These are phyloP conservation scores for Ensete ventricosum DNA, from an alignment of 176 grass and related monocot genomes.

Conservation along the genomic window DNA sequence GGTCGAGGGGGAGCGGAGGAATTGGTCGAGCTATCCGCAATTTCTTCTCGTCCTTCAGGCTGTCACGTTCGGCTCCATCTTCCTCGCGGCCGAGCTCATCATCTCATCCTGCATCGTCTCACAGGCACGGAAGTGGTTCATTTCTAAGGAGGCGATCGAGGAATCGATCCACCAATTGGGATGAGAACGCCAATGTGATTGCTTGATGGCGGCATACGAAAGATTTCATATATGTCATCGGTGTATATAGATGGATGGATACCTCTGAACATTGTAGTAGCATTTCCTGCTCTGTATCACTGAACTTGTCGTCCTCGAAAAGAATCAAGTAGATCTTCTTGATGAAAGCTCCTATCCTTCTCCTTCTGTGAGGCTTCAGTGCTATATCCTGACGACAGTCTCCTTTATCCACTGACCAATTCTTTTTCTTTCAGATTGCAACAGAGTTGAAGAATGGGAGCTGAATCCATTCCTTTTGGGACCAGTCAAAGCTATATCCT, in stretches of 20 bases:
- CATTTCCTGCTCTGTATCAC: no score
- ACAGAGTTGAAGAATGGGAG: no score
- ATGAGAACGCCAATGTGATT: slow-evolving; percentile 32
- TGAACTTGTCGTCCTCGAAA: no score
- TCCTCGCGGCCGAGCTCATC: slow-evolving; percentile 21
- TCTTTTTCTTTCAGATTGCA: no score
- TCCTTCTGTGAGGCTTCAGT: no score
- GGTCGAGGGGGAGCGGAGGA: slow-evolving; percentile 27
- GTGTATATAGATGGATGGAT: slow-evolving; percentile 28
- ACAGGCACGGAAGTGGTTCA: not conserved
- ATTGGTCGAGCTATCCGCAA: slow-evolving; percentile 45
- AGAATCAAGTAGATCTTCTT: no score
- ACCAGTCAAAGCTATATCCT: no score
- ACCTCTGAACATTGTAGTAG: not conserved
- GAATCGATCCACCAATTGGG: slow-evolving; percentile 47
- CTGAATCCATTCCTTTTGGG: no score
- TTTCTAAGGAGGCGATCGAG: slow-evolving; percentile 19
- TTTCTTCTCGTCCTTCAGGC: slow-evolving; percentile 44
- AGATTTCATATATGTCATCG: not conserved
- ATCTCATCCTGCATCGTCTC: not conserved
- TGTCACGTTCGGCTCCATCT: slow-evolving; percentile 15
- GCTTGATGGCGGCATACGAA: slow-evolving; percentile 11
- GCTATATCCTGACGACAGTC: no score
- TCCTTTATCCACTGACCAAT: no score
- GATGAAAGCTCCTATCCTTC: no score